A percentile compares a stretch with the other conserved stretches of the same genome.
These are phyloP conservation scores for Lodderomyces parapsilosis DNA, from an alignment of 1,139 yeast genomes.

Conservation along the genomic window DNA sequence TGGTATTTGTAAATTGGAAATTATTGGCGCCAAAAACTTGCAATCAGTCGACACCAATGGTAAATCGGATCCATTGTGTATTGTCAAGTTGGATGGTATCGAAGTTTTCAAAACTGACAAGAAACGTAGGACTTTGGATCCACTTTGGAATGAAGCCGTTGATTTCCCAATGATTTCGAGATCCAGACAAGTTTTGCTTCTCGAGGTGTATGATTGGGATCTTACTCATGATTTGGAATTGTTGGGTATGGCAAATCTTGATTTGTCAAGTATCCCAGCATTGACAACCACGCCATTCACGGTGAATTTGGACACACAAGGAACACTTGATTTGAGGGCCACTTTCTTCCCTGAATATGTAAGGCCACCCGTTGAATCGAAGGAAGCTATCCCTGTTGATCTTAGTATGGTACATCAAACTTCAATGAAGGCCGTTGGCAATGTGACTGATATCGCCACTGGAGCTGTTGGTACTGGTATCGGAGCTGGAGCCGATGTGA, in stretches of 20 bases:
- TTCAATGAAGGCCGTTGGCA: slow-evolving; percentile 49
- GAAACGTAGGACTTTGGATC: slow-evolving; percentile 64
- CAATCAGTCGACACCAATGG: slow-evolving; percentile 67
- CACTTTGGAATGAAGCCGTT: slow-evolving; percentile 65
- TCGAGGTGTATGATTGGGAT: slow-evolving; percentile 74
- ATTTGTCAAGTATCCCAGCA: slow-evolving; percentile 49
- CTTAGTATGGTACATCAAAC: slow-evolving; percentile 42
- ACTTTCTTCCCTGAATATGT: slow-evolving; percentile 65
- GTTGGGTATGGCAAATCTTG: slow-evolving; percentile 52
- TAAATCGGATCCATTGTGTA: slow-evolving; percentile 68
- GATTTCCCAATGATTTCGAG: slow-evolving; percentile 64
- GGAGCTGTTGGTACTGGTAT: slow-evolving; percentile 46
- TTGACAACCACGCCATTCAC: slow-evolving; percentile 43
- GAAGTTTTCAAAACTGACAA: slow-evolving; percentile 57
- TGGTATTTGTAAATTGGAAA: slow-evolving; percentile 56
- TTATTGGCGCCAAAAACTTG: slow-evolving; percentile 54
- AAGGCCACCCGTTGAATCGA: slow-evolving; percentile 52
- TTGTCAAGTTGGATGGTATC: slow-evolving; percentile 51
- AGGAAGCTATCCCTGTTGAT: slow-evolving; percentile 41
- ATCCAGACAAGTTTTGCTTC: slow-evolving; percentile 46
- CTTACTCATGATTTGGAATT: slow-evolving; percentile 65
- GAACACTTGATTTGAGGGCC: slow-evolving; percentile 51
- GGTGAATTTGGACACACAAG: slow-evolving; percentile 59
- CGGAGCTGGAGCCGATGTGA: slow-evolving; percentile 39
- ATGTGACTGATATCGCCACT: slow-evolving; percentile 45